Evolutionary conservation across 2,329 filamentous ascomycete genomes (phyloP).

Genomic region (Rutstroemia sydowiana): DNA sequence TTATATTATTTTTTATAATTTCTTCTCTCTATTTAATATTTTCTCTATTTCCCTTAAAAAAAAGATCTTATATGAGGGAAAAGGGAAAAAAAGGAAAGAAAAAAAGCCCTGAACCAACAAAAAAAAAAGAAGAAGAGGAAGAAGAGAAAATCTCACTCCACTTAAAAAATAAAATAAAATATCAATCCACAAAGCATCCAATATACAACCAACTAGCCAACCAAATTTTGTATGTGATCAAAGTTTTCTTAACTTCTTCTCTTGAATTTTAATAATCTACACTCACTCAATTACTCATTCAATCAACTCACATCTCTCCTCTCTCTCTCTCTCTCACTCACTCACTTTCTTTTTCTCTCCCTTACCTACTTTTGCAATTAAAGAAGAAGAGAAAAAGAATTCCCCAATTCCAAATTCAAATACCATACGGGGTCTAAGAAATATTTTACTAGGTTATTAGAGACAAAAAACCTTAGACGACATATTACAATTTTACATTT

Average conservation of each 20-base stretch:
- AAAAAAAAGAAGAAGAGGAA: not conserved
- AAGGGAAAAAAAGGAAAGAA: too few species aligned
- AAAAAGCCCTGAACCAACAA: too few species aligned
- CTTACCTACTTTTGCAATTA: constrained; percentile 9
- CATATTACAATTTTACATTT: too few species aligned
- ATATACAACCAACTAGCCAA: constrained; percentile 5
- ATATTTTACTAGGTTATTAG: not conserved
- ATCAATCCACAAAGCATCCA: not conserved
- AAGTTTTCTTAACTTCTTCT: too few species aligned
- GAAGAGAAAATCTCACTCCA: not conserved
- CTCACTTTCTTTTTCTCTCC: not conserved
- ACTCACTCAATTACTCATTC: not conserved
- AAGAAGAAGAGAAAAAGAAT: constrained; percentile 3
- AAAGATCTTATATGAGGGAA: too few species aligned
- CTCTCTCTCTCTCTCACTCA: too few species aligned
- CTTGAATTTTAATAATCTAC: not conserved
- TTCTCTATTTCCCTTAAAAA: too few species aligned
- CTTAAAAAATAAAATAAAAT: not conserved
- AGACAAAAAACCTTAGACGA: too few species aligned
- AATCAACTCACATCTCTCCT: not conserved
- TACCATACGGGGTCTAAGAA: not conserved
- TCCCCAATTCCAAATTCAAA: not conserved
- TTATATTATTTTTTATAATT: too few species aligned
- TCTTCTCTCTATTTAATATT: too few species aligned
- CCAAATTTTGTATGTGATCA: too few species aligned